Evolutionary conservation across 2,329 filamentous ascomycete species (phyloP).

Genomic region (Dothiorella sarmentorum): DNA sequence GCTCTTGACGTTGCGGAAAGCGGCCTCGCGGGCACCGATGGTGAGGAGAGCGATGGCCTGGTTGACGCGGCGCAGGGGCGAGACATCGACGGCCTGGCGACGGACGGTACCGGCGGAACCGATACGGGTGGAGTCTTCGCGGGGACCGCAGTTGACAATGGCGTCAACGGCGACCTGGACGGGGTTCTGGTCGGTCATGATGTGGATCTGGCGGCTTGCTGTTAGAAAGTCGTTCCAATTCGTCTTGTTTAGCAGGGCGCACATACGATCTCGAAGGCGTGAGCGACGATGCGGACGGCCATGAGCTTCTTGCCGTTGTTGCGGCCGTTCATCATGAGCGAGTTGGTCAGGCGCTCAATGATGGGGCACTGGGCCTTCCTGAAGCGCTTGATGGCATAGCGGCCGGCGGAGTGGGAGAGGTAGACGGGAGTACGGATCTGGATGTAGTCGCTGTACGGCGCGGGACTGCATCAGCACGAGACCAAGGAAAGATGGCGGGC

Average conservation of each 20-base stretch:
- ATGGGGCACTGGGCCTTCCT: constrained; percentile 99
- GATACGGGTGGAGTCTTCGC: constrained; percentile 99
- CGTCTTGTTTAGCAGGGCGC: background rate
- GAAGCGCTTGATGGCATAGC: constrained; percentile 99
- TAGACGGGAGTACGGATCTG: constrained; percentile 99
- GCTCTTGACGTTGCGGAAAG: constrained; percentile 99
- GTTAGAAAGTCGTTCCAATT: background rate
- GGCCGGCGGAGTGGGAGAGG: constrained; percentile 96
- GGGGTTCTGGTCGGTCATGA: constrained; percentile 99
- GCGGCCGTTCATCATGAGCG: constrained; percentile 99
- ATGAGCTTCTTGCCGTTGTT: constrained; percentile 99
- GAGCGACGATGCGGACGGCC: constrained; percentile 98
- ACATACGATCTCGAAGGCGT: constrained; percentile 99
- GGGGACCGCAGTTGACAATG: constrained; percentile 99
- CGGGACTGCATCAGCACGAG: constrained; percentile 32
- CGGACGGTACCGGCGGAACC: constrained; percentile 99
- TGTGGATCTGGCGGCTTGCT: constrained; percentile 80
- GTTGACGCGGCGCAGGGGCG: constrained; percentile 98
- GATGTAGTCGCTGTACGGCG: constrained; percentile 86
- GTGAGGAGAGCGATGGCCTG: constrained; percentile 98
- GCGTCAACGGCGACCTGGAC: constrained; percentile 99
- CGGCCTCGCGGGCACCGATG: constrained; percentile 96
- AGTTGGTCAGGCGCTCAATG: constrained; percentile 99
- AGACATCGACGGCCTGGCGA: constrained; percentile 99
- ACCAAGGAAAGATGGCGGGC: too few relatives aligned